Conservation (phyloP, 352 stramenopile species). For the Salisapilia sapeloensis region DNA sequence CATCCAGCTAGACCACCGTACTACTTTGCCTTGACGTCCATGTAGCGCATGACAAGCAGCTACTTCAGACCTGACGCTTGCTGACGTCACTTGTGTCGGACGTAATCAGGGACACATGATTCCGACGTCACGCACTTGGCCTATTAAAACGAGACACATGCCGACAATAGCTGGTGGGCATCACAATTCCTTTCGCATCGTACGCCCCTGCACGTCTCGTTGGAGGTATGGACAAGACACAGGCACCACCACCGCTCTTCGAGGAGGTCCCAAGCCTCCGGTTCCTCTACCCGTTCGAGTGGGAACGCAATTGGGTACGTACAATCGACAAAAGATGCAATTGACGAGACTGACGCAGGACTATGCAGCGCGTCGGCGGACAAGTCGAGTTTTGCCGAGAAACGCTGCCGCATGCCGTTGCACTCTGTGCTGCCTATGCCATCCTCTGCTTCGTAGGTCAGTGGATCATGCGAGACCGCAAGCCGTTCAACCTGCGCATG, state of each 20-base stretch:
- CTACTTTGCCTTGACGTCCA: too few species aligned
- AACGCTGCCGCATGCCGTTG: conserved; percentile 35
- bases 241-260: conserved; percentile 3
- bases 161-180: too few species aligned
- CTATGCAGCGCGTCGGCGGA: not conserved
- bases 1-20: too few species aligned
- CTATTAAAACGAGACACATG: too few species aligned
- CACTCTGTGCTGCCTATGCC: conserved; percentile 47
- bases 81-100: too few species aligned
- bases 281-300: conserved; percentile 49
- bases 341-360: not conserved
- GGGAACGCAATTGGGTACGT: conserved; percentile 55
- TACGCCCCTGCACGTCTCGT: too few species aligned
- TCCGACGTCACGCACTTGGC: too few species aligned
- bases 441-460: conserved; percentile 61
- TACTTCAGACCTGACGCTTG: too few species aligned
- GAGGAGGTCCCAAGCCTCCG: conserved; percentile 4
- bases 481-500: conserved; percentile 67
- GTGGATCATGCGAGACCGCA: conserved; percentile 60
- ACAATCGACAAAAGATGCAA: conserved; percentile 1
- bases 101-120: too few species aligned
- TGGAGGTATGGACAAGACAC: too few species aligned
- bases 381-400: conserved; percentile 33
- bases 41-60: too few species aligned
- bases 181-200: too few species aligned